Evolutionary conservation across 2,329 filamentous ascomycete genomes (phyloP).

Genomic region (Phyllosticta ampelicida): DNA sequence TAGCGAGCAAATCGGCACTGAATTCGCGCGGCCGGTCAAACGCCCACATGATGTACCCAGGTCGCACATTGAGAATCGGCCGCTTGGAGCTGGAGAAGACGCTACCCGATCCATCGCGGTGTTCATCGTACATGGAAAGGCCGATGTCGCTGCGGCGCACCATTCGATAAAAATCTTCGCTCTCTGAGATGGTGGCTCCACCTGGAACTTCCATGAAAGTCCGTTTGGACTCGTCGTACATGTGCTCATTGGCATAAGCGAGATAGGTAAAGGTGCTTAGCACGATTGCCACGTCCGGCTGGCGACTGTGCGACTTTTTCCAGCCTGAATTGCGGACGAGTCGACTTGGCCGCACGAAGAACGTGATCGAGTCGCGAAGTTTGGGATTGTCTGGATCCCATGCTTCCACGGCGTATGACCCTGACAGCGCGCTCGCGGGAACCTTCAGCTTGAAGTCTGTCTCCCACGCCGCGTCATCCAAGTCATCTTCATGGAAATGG

Average conservation of each 20-base stretch:
- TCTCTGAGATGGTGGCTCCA: conserved; percentile 12
- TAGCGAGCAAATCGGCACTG: conserved; percentile 26
- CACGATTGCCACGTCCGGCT: conserved; percentile 19
- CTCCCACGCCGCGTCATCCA: conserved; percentile 27
- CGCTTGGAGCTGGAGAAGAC: conserved; percentile 24
- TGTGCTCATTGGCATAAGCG: conserved; percentile 30
- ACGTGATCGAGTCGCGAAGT: conserved; percentile 21
- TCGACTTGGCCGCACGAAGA: conserved; percentile 23
- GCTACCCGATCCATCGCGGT: conserved; percentile 27
- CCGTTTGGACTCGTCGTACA: conserved; percentile 21
- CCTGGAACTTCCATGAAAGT: conserved; percentile 16
- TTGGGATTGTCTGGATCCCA: conserved; percentile 12
- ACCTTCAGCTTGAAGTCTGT: conserved; percentile 23
- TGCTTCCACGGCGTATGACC: conserved; percentile 23
- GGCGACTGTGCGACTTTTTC: neutral
- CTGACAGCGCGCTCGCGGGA: conserved; percentile 14
- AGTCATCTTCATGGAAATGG: conserved; percentile 31
- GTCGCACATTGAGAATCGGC: conserved; percentile 29
- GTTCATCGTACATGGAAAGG: conserved; percentile 29
- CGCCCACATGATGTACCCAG: conserved; percentile 27
- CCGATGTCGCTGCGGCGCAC: conserved; percentile 25
- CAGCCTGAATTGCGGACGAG: neutral
- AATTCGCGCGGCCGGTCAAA: conserved; percentile 28
- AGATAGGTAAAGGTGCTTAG: conserved; percentile 29
- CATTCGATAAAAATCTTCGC: conserved; percentile 16